These are phyloP conservation scores for Candida glucosophila DNA, from an alignment of 1,139 yeast species.

Conservation along the genomic window DNA sequence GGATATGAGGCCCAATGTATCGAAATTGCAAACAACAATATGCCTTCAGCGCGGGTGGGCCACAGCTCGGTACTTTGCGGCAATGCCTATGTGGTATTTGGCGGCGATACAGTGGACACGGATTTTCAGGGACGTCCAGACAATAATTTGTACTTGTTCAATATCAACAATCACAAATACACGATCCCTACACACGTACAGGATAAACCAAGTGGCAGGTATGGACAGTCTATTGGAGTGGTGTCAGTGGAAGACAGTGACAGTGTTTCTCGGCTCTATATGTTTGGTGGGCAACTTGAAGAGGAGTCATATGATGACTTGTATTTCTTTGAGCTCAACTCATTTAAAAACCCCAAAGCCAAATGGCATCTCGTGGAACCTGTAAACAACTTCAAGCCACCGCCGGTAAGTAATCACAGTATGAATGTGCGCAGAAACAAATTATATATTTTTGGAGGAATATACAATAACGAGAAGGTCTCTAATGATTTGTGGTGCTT, in stretches of 20 bases:
- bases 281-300: slow-evolving; percentile 95
- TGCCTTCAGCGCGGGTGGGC: slow-evolving; percentile 95
- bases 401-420: slow-evolving; percentile 87
- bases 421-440: slow-evolving; percentile 75
- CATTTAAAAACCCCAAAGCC: slow-evolving; percentile 78
- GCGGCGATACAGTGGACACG: slow-evolving; percentile 91
- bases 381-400: slow-evolving; percentile 52
- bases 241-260: slow-evolving; percentile 56
- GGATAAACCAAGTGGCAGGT: slow-evolving; percentile 81
- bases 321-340: slow-evolving; percentile 77
- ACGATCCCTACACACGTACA: slow-evolving; percentile 82
- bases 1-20: slow-evolving; percentile 53
- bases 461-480: slow-evolving; percentile 71
- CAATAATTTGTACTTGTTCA: slow-evolving; percentile 79
- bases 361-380: slow-evolving; percentile 75
- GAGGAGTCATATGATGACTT: slow-evolving; percentile 80
- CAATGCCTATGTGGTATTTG: slow-evolving; percentile 89
- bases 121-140: slow-evolving; percentile 78
- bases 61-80: slow-evolving; percentile 92
- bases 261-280: slow-evolving; percentile 59
- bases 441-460: slow-evolving; percentile 85
- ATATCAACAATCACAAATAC: slow-evolving; percentile 85
- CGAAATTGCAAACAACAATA: slow-evolving; percentile 41
- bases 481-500: slow-evolving; percentile 76
- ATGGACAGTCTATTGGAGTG: slow-evolving; percentile 75